Evolutionary conservation across 1,284 basidiomycete species (phyloP).

Genomic region (Crucibulum cyathiforme): DNA sequence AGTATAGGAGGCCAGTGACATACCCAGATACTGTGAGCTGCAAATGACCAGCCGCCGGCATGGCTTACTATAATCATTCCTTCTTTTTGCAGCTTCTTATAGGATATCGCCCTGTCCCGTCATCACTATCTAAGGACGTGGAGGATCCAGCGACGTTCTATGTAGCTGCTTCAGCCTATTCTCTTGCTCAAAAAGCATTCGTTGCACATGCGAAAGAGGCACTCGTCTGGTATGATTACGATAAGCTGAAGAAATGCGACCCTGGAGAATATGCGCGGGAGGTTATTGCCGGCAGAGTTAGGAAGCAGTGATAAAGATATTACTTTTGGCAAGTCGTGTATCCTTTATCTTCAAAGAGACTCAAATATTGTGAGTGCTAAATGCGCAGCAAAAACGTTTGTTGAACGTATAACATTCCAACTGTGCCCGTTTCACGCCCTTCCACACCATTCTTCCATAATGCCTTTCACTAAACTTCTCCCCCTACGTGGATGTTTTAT

Average conservation of each 20-base stretch:
- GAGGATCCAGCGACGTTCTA: constrained; percentile 43
- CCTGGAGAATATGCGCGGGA: neutral
- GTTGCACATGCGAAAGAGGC: constrained; percentile 69
- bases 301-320: neutral
- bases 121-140: constrained; percentile 6
- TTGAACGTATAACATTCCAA: too few species aligned
- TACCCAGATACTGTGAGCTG: constrained; percentile 71
- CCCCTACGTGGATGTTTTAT: too few species aligned
- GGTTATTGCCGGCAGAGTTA: neutral
- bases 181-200: constrained; percentile 61
- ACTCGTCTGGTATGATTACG: constrained; percentile 80
- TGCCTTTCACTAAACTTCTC: too few species aligned
- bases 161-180: constrained; percentile 63
- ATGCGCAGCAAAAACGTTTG: too few species aligned
- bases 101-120: constrained; percentile 53
- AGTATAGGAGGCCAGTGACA: constrained; percentile 70
- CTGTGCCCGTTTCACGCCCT: too few species aligned
- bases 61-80: constrained; percentile 1
- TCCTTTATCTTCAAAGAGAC: too few species aligned
- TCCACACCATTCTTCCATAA: too few species aligned
- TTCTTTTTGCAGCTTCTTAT: constrained; percentile 56
- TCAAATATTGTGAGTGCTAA: too few species aligned
- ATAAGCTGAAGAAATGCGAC: constrained; percentile 62
- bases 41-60: neutral
- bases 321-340: neutral